Percentiles rank a stretch among this genome's conserved stretches.
Evolutionary conservation across 2,329 filamentous ascomycete species (phyloP).

Genomic region (Botrytis cinerea): DNA sequence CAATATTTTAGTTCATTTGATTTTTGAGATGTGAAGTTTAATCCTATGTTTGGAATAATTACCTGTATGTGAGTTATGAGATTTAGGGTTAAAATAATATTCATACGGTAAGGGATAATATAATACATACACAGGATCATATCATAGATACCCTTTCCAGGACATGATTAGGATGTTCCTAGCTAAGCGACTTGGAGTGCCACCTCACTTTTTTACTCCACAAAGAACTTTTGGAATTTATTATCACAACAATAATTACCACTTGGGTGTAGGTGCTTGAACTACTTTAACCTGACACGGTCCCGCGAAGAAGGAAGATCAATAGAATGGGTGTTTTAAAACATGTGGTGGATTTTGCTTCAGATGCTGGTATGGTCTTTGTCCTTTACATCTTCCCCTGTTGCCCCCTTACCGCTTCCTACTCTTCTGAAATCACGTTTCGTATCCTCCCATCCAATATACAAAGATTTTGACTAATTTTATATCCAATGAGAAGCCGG

Average conservation of each 20-base stretch:
- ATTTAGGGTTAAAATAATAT: background rate
- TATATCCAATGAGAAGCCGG: conserved; percentile 48
- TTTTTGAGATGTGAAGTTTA: background rate
- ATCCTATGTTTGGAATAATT: background rate
- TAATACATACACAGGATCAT: background rate
- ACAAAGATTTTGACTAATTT: background rate
- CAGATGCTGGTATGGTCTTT: conserved; percentile 32
- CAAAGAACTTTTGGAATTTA: background rate
- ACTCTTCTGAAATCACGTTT: background rate
- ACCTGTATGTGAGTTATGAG: background rate
- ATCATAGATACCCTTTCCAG: background rate
- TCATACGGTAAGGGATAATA: background rate
- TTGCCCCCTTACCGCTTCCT: background rate
- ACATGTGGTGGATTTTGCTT: conserved; percentile 34
- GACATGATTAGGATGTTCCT: background rate
- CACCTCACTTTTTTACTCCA: conserved; percentile 11
- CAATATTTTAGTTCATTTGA: conserved; percentile 21
- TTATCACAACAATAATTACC: no score
- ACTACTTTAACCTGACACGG: background rate
- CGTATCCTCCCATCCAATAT: background rate
- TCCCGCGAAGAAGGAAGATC: background rate
- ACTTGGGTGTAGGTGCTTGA: no score
- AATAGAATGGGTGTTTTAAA: conserved; percentile 23
- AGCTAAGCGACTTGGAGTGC: conserved; percentile 9
- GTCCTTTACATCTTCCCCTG: no score